Percentiles rank a stretch among this genome's conserved stretches.
phyloP scores from a whole-genome alignment of 176 grass and related monocot genomes.

The Cocos nucifera region DNA sequence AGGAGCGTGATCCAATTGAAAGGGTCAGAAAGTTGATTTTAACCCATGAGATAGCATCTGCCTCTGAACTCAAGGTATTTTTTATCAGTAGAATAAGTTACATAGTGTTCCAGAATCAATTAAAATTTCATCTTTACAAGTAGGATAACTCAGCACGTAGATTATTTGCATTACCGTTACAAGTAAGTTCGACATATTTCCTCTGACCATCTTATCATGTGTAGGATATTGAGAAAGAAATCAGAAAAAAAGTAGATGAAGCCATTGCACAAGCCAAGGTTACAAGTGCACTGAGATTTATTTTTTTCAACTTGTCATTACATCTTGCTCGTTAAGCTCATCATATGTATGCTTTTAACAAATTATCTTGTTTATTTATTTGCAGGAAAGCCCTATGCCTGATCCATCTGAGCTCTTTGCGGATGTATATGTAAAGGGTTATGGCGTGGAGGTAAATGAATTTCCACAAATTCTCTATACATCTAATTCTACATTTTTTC shows the following conservation, averaged over 20 bases:
- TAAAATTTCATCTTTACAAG: too few species aligned
- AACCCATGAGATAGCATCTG: constrained; percentile 58
- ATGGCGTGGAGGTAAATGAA: constrained; percentile 60
- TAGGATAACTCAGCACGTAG: too few species aligned
- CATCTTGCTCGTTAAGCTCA: not conserved
- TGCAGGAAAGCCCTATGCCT: constrained; percentile 73
- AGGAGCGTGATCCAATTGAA: constrained; percentile 86
- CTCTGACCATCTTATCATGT: constrained; percentile 3
- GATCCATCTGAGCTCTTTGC: constrained; percentile 72
- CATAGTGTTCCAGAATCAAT: too few species aligned
- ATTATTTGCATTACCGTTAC: too few species aligned
- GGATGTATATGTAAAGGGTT: constrained; percentile 73
- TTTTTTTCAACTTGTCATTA: not conserved
- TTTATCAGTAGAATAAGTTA: too few species aligned
- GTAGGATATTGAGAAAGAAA: constrained; percentile 74
- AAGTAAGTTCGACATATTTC: not conserved
- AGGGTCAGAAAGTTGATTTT: constrained; percentile 66
- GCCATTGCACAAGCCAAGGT: constrained; percentile 84
- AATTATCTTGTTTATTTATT: constrained; percentile 1
- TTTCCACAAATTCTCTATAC: constrained; percentile 4
- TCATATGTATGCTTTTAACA: constrained; percentile 7
- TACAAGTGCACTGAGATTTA: constrained; percentile 3
- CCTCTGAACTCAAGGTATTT: constrained; percentile 71
- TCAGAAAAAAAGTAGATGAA: constrained; percentile 72
- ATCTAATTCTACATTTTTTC: not conserved